phyloP scores from a whole-genome alignment of 164 flowering plant species.

The Magnolia officinalis region DNA sequence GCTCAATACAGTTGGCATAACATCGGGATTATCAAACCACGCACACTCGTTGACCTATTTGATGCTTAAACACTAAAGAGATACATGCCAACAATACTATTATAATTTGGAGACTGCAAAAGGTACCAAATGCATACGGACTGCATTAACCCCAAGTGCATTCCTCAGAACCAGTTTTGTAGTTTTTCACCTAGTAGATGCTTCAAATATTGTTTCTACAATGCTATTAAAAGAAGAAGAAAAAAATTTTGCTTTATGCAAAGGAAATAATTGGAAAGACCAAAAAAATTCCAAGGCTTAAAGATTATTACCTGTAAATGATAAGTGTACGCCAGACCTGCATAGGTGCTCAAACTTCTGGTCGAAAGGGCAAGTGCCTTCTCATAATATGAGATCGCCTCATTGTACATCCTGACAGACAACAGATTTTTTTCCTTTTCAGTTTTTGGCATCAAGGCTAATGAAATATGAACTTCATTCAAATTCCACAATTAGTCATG shows the following conservation, averaged over 20 bases:
- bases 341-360: conserved; percentile 87
- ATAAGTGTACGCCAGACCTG: conserved; percentile 95
- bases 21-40: too few relatives aligned
- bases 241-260: neutral
- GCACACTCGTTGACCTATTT: neutral
- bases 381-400: conserved; percentile 83
- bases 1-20: neutral
- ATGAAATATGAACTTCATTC: neutral
- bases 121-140: too few relatives aligned
- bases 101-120: too few relatives aligned
- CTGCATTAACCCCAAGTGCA: too few relatives aligned
- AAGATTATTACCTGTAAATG: conserved; percentile 77
- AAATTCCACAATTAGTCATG: too few relatives aligned
- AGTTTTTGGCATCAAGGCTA: neutral
- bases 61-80: too few relatives aligned
- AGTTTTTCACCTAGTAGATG: too few relatives aligned
- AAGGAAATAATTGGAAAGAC: neutral
- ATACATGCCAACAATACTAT: too few relatives aligned
- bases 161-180: too few relatives aligned
- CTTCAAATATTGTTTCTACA: too few relatives aligned
- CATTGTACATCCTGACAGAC: conserved; percentile 59
- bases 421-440: neutral
- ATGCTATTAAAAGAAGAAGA: too few relatives aligned
- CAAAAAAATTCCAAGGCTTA: neutral
- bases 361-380: conserved; percentile 86